These are phyloP conservation scores for Entamoeba histolytica DNA, from an alignment of 208 protist genomes.

Conservation along the genomic window DNA sequence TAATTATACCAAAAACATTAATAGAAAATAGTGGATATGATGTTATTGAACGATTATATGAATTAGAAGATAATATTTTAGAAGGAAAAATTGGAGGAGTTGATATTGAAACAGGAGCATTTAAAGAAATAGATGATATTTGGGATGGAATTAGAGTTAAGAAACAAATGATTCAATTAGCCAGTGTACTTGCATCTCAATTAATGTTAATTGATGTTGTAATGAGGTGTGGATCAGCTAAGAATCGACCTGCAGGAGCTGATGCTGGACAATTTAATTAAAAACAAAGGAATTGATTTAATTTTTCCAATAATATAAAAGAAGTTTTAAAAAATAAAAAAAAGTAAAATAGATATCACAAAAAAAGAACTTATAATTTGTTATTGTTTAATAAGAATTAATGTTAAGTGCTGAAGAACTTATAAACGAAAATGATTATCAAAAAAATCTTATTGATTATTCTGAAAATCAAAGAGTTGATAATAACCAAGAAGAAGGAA, in stretches of 20 bases:
- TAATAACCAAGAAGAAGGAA: background rate
- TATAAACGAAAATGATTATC: background rate
- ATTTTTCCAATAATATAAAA: too few species aligned
- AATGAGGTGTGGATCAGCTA: slow-evolving; percentile 68
- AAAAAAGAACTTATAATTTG: background rate
- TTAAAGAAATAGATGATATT: slow-evolving; percentile 70
- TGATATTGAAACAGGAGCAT: slow-evolving; percentile 79
- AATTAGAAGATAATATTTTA: slow-evolving; percentile 60
- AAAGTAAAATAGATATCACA: too few species aligned
- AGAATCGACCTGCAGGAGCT: background rate
- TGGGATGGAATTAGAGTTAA: slow-evolving; percentile 96
- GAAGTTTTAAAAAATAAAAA: too few species aligned
- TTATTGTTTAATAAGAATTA: background rate
- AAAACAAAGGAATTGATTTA: background rate
- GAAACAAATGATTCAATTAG: slow-evolving; percentile 72
- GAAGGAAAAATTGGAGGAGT: slow-evolving; percentile 57
- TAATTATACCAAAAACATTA: slow-evolving; percentile 90
- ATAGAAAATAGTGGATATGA: slow-evolving; percentile 90
- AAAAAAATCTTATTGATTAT: background rate
- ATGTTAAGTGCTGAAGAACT: background rate
- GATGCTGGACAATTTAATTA: background rate
- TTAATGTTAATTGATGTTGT: slow-evolving; percentile 98
- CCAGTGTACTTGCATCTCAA: slow-evolving; percentile 76
- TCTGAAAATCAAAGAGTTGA: background rate
- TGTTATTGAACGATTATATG: slow-evolving; percentile 74